Evolutionary conservation across 2,329 filamentous ascomycete species (phyloP), one percentile per base, ranked within the genome.

Genomic region (Cercospora berteroae): DNA sequence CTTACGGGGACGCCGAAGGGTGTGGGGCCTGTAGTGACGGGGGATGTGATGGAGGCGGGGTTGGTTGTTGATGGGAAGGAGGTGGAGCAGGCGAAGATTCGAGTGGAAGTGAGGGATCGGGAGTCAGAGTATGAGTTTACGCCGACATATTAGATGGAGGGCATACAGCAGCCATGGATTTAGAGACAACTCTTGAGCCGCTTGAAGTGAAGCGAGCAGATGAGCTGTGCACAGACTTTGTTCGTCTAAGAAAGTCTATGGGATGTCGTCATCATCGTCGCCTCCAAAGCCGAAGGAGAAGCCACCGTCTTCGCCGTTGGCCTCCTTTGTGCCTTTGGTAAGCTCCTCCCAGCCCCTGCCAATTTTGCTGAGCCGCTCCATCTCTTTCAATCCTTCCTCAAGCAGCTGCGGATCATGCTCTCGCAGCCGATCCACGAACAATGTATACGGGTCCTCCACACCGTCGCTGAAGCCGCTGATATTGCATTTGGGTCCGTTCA

Each of bases 1-100:
- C 82, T 99, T 74, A 99, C 95, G n/a, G 95, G 95, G 18, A 99
- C 95, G 60, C 95, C 95, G 60, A 97, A 97, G 82, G 95, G 95
- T 12, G 95, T 99, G 1, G 95, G 95, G 1, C 85, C 89, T 20
- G 93, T 97, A 1, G 87, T 89, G 68, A 88, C 91, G 1, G 95
- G 95, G 2, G 94, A 99, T 81, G 84, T 94, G 33, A 92, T 99
- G 86, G 89, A 86, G 70, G 94, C 92, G 27, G 93, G 93, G 4
- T 84, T 98, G 73, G 89, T 87, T 77, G 88, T 97, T 31, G 84
- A 86, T 66, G 94, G 94, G 42, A 89, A 90, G 83, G 93, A 96
- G 82, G 80, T 98, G 33, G 88, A 93, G 77, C 91, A 96, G 83
- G 92, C 91, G 36, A 89, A 83, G 77, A 91, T 98, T 71, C 91